Evolutionary conservation across 2,329 filamentous ascomycete genomes (phyloP).

Genomic region (Penicillium palitans): DNA sequence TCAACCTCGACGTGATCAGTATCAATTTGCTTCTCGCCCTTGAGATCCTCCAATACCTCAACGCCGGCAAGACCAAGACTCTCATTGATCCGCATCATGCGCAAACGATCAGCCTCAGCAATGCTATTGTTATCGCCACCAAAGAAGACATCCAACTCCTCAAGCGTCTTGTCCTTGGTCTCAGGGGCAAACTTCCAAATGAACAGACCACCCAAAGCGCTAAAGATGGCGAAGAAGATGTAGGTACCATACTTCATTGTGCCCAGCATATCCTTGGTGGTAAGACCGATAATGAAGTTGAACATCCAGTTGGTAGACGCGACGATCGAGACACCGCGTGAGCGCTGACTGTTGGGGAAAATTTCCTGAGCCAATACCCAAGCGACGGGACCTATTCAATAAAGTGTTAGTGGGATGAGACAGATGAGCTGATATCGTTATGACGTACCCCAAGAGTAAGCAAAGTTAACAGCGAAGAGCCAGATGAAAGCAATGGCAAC

Average conservation of each 20-base stretch:
- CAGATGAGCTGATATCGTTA: background rate
- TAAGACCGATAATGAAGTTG: slow-evolving; percentile 35
- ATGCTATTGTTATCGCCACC: slow-evolving; percentile 34
- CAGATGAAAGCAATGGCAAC: slow-evolving; percentile 60
- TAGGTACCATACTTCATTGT: slow-evolving; percentile 38
- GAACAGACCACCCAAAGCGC: slow-evolving; percentile 35
- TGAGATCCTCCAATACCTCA: slow-evolving; percentile 27
- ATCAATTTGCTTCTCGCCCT: slow-evolving; percentile 21
- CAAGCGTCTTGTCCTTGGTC: slow-evolving; percentile 53
- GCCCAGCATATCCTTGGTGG: slow-evolving; percentile 33
- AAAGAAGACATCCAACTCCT: slow-evolving; percentile 60
- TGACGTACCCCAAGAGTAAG: slow-evolving; percentile 38
- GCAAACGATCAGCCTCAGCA: slow-evolving; percentile 49
- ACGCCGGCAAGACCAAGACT: slow-evolving; percentile 62
- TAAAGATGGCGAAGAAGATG: slow-evolving; percentile 47
- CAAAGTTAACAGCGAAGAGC: slow-evolving; percentile 56
- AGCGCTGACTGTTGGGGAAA: slow-evolving; percentile 33
- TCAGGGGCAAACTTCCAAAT: slow-evolving; percentile 46
- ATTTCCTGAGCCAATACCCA: slow-evolving; percentile 56
- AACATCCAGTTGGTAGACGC: slow-evolving; percentile 38
- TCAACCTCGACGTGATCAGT: slow-evolving; percentile 20
- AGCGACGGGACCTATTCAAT: slow-evolving; percentile 29
- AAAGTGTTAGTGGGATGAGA: background rate
- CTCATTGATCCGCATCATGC: slow-evolving; percentile 71
- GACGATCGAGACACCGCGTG: slow-evolving; percentile 30